A percentile compares a stretch with the other conserved stretches of the same genome.
phyloP scores from a whole-genome alignment of 768 basidiomycete species.

The Exidia glandulosa region DNA sequence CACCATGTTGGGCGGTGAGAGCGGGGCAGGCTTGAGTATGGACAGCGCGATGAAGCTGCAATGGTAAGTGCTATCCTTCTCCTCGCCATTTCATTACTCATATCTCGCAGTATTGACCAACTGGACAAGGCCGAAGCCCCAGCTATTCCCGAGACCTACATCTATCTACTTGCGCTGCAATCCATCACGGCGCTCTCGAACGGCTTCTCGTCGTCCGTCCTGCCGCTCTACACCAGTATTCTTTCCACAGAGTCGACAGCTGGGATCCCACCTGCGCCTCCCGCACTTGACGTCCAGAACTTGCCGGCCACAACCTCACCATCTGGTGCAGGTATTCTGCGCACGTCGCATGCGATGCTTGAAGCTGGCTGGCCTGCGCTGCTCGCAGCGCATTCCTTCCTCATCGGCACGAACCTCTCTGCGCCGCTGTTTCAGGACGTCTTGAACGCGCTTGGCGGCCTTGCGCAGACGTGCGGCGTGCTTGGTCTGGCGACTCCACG shows the following conservation, averaged over 20 bases:
- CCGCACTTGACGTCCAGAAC: conserved; percentile 51
- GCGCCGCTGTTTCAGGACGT: conserved; percentile 87
- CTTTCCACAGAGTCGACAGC: conserved; percentile 36
- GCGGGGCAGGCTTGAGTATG: conserved; percentile 47
- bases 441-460: conserved; percentile 66
- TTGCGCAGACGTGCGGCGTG: conserved; percentile 83
- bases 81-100: conserved; percentile 4
- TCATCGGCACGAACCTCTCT: conserved; percentile 82
- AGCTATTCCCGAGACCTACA: conserved; percentile 83
- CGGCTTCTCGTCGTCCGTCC: conserved; percentile 65
- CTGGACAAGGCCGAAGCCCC: conserved; percentile 96
- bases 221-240: conserved; percentile 63
- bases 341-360: conserved; percentile 64
- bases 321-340: conserved; percentile 32
- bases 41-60: conserved; percentile 79
- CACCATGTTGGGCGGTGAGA: conserved; percentile 68
- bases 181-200: conserved; percentile 80
- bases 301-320: conserved; percentile 42
- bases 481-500: conserved; percentile 79
- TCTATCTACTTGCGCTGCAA: conserved; percentile 85
- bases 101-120: conserved; percentile 73
- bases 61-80: conserved; percentile 43
- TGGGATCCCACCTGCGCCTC: conserved; percentile 56
- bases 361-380: conserved; percentile 87
- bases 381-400: conserved; percentile 79